Percentiles rank a stretch among this genome's conserved stretches.
These are phyloP conservation scores for Cynanchum wilfordii DNA, from an alignment of 257 asterid species.

Conservation along the genomic window DNA sequence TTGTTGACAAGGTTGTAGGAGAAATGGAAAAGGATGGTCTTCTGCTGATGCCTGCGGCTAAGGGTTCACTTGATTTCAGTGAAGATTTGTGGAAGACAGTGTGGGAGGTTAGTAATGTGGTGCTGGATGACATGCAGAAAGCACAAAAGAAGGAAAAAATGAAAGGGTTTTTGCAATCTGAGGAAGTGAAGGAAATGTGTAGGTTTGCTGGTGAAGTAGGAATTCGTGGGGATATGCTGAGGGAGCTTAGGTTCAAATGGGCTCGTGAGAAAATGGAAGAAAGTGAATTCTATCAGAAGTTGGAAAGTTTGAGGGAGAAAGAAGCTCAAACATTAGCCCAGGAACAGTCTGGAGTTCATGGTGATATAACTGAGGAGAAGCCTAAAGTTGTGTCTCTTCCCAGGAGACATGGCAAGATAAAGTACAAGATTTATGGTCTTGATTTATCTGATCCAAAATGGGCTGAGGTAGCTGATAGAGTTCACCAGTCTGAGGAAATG, in stretches of 20 bases:
- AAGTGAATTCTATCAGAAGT: constrained; percentile 52
- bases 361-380: constrained; percentile 22
- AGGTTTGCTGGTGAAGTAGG: constrained; percentile 92
- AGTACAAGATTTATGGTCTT: constrained; percentile 87
- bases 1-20: constrained; percentile 55
- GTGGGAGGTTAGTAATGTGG: constrained; percentile 72
- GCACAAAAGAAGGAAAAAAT: constrained; percentile 81
- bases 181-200: constrained; percentile 84
- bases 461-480: constrained; percentile 76
- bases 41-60: constrained; percentile 30
- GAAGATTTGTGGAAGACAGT: constrained; percentile 85
- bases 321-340: constrained; percentile 20
- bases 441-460: constrained; percentile 72
- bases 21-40: constrained; percentile 68
- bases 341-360: constrained; percentile 10
- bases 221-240: constrained; percentile 81
- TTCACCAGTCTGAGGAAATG: constrained; percentile 60
- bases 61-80: constrained; percentile 52
- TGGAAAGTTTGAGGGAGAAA: constrained; percentile 40
- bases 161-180: constrained; percentile 81
- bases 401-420: constrained; percentile 79
- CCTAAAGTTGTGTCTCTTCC: constrained; percentile 52
- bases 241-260: constrained; percentile 96
- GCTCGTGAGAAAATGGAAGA: constrained; percentile 90
- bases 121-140: constrained; percentile 70